These are phyloP conservation scores for Ampelocalamus luodianensis DNA, from an alignment of 176 grass and related monocot genomes.

Conservation along the genomic window DNA sequence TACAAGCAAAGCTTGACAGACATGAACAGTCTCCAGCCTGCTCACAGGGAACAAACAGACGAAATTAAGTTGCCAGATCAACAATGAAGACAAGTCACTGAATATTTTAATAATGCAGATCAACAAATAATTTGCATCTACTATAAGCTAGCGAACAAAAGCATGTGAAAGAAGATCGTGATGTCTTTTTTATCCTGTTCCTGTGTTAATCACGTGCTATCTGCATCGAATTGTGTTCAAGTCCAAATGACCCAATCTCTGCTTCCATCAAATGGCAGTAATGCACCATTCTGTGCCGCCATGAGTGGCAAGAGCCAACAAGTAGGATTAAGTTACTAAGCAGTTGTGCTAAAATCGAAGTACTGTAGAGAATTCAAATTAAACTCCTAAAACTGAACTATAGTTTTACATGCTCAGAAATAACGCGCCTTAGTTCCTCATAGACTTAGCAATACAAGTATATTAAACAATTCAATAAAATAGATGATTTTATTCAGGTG, in stretches of 20 bases:
- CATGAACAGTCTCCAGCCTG: constrained; percentile 17
- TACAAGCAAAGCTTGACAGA: constrained; percentile 28
- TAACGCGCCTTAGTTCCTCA: background rate
- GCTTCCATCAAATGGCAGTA: constrained; percentile 24
- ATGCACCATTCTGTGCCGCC: constrained; percentile 1
- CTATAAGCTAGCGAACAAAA: constrained; percentile 35
- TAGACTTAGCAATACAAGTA: background rate
- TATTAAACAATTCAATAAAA: background rate
- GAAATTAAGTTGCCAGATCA: constrained; percentile 40
- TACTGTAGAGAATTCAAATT: background rate
- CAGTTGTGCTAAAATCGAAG: constrained; percentile 6
- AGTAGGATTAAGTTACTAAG: constrained; percentile 27
- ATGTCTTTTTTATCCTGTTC: constrained; percentile 27
- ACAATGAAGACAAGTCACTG: constrained; percentile 29
- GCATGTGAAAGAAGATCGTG: constrained; percentile 47
- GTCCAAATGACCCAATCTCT: constrained; percentile 34
- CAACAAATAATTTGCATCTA: constrained; percentile 18
- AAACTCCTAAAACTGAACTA: background rate
- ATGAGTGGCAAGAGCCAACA: constrained; percentile 19
- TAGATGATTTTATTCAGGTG: constrained; percentile 8
- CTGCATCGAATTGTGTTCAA: constrained; percentile 16
- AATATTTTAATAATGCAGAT: constrained; percentile 45
- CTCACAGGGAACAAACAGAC: constrained; percentile 24
- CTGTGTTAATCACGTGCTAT: constrained; percentile 30
- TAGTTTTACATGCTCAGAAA: background rate